phyloP scores from a whole-genome alignment of 2,329 filamentous ascomycete species.

The Tolypocladium inflatum region DNA sequence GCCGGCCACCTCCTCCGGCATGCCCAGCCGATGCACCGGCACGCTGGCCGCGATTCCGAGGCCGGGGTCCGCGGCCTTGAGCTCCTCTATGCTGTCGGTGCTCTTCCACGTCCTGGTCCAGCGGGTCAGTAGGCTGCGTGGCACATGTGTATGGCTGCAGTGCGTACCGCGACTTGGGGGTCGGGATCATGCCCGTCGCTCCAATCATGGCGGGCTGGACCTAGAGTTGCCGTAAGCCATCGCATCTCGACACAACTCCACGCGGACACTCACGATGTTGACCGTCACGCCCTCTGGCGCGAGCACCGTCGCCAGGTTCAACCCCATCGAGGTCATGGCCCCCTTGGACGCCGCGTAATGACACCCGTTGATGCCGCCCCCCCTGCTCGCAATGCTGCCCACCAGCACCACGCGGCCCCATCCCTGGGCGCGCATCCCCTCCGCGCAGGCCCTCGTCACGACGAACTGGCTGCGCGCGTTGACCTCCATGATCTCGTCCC shows the following conservation, averaged over 20 bases:
- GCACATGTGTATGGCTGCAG: too few relatives aligned
- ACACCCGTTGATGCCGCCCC: slow-evolving; percentile 23
- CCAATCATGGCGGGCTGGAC: slow-evolving; percentile 26
- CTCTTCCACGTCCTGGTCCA: slow-evolving; percentile 19
- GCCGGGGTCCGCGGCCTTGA: slow-evolving; percentile 20
- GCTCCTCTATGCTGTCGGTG: slow-evolving; percentile 16
- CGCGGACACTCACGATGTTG: slow-evolving; percentile 17
- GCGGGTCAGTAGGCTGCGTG: neutral
- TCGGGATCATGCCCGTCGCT: slow-evolving; percentile 24
- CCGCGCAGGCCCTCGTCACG: slow-evolving; percentile 19
- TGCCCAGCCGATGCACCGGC: slow-evolving; percentile 22
- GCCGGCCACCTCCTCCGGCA: slow-evolving; percentile 23
- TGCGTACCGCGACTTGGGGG: slow-evolving; percentile 17
- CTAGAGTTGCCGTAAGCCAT: slow-evolving; percentile 6
- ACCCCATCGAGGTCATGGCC: slow-evolving; percentile 21
- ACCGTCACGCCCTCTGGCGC: slow-evolving; percentile 22
- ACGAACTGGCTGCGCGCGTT: slow-evolving; percentile 24
- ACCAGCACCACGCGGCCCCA: slow-evolving; percentile 23
- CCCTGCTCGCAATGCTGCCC: slow-evolving; percentile 22
- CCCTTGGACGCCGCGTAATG: slow-evolving; percentile 25
- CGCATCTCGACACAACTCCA: neutral
- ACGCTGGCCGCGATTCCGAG: slow-evolving; percentile 23
- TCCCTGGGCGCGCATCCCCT: slow-evolving; percentile 18
- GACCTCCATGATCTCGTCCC: slow-evolving; percentile 25
- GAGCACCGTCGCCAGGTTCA: slow-evolving; percentile 21